Evolutionary conservation across 1,139 yeast species (phyloP), one percentile per base, ranked within the genome.

Genomic region (Debaryomyces sp.): DNA sequence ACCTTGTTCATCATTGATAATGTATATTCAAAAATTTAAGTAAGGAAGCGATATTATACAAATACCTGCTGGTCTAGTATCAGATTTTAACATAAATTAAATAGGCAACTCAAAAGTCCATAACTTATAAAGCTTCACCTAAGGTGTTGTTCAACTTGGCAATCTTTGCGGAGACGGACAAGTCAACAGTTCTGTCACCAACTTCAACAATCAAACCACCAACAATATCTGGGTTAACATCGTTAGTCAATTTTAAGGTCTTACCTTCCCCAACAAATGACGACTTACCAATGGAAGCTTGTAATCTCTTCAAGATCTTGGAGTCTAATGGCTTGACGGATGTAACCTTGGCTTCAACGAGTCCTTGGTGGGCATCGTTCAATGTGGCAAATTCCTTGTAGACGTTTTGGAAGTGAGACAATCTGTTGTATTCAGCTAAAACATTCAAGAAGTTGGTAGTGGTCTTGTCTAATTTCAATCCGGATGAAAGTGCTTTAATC

Each of bases 201-300:
- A 94, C 92, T 74, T 92, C 97, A 53, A 94, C 97, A 61, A 95
- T 77, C 70, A 94, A 83, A 64, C 99, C 99, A 66, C 99, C 99
- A 68, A 89, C 81, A 66, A 94, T 89, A 57, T 89, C 96, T 57
- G 96, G 90, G 78, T 89, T 84, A 57, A 94, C 87, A 58, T 78
- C 80, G 80, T 91, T 94, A 61, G 84, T 75, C 62, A 95, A 78
- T 78, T 87, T 87, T 71, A 94, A 83, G 62, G 94, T 84, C 80
- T 92, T 88, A 63, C 90, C 94, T 51, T 79, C 75, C 59, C 96
- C 96, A 54, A 92, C 96, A 65, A 86, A 87, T 58, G 81, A 73
- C 42, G 97, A 90, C 70, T 80, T 83, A 58, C 87, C 73, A 61
- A 94, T 82, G 55, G 97, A 84, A 58, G 85, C 68, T 71, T 89